Evolutionary conservation across 805 yeast species (phyloP).

Genomic region (Wickerhamiella musiphila): DNA sequence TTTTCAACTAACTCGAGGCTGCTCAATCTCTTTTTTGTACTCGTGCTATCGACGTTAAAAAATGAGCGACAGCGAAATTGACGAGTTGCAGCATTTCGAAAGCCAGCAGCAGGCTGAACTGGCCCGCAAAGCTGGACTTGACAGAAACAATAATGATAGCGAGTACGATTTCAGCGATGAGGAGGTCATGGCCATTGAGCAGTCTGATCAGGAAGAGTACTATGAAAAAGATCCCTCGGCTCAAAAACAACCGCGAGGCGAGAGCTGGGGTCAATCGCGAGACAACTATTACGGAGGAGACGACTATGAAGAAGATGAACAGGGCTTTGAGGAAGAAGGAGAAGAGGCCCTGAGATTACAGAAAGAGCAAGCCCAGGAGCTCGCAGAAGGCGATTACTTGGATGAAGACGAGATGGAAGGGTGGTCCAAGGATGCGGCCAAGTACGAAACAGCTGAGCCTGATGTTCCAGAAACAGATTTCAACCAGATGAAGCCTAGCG

Average conservation of each 20-base stretch:
- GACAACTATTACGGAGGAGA: slow-evolving; percentile 27
- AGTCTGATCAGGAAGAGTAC: slow-evolving; percentile 28
- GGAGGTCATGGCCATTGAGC: slow-evolving; percentile 32
- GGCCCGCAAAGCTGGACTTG: slow-evolving; percentile 10
- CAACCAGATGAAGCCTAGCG: slow-evolving; percentile 32
- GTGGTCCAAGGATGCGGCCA: slow-evolving; percentile 48
- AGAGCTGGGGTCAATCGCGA: slow-evolving; percentile 30
- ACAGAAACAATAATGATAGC: slow-evolving; percentile 4
- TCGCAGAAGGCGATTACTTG: slow-evolving; percentile 53
- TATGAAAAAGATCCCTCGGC: slow-evolving; percentile 35
- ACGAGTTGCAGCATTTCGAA: slow-evolving; percentile 13
- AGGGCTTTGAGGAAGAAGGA: slow-evolving; percentile 59
- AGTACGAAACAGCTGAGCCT: slow-evolving; percentile 23
- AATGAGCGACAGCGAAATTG: slow-evolving; percentile 10
- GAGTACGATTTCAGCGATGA: slow-evolving; percentile 33
- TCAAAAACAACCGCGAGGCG: slow-evolving; percentile 26
- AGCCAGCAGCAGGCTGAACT: slow-evolving; percentile 6
- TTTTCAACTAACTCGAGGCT: no score
- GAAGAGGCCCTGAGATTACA: slow-evolving; percentile 80
- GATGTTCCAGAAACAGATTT: slow-evolving; percentile 29
- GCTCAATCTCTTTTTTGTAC: no score
- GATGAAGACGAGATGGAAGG: slow-evolving; percentile 67
- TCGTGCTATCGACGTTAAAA: no score
- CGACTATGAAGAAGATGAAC: slow-evolving; percentile 49
- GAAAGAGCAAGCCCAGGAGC: slow-evolving; percentile 56